phyloP scores from a whole-genome alignment of 2,329 filamentous ascomycete species.

The Cryoendolithus antarcticus region DNA sequence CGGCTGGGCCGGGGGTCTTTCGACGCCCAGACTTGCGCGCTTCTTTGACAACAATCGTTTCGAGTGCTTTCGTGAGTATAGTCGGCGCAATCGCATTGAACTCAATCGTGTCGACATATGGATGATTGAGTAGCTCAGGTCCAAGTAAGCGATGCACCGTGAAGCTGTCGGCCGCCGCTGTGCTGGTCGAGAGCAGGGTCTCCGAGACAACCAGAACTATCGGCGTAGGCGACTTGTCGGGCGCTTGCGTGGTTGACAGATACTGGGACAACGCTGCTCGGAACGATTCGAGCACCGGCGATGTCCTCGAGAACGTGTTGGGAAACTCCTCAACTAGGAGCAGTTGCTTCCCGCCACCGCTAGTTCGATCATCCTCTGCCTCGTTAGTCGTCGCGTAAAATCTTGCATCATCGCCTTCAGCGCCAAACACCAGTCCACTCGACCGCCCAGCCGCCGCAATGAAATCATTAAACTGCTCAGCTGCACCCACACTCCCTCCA shows the following conservation, averaged over 20 bases:
- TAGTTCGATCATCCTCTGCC: neutral
- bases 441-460: conserved; percentile 71
- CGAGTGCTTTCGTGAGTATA: conserved; percentile 70
- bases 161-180: conserved; percentile 77
- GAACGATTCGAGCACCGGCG: conserved; percentile 40
- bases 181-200: conserved; percentile 72
- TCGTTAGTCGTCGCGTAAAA: neutral
- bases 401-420: neutral
- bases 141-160: conserved; percentile 85
- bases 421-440: conserved; percentile 49
- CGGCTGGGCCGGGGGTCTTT: conserved; percentile 62
- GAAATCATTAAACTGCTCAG: conserved; percentile 61
- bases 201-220: conserved; percentile 88
- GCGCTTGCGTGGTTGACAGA: conserved; percentile 40
- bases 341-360: conserved; percentile 19
- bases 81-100: conserved; percentile 90
- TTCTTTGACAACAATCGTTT: conserved; percentile 73
- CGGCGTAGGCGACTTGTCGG: conserved; percentile 32
- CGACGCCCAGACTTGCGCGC: conserved; percentile 63
- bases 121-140: conserved; percentile 71
- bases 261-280: conserved; percentile 64
- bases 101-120: conserved; percentile 66
- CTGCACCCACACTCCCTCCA: conserved; percentile 55
- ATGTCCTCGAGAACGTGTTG: conserved; percentile 35
- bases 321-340: conserved; percentile 40